Evolutionary conservation across 1,284 basidiomycete genomes (phyloP), one percentile per base, ranked within the genome.

Genomic region (Mycena sp.): DNA sequence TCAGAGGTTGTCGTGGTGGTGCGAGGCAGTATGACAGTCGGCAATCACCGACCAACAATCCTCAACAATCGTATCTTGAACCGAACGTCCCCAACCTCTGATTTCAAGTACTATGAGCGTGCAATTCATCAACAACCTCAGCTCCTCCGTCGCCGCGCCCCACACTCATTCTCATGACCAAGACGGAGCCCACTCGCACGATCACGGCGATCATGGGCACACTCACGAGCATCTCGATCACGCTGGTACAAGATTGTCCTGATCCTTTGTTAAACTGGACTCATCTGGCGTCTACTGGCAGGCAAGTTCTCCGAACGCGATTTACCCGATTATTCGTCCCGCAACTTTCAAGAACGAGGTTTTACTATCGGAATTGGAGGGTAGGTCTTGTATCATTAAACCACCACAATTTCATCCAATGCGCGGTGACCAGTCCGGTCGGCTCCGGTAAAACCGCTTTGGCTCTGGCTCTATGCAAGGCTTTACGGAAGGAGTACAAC

Each of bases 361-460:
- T 99, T 99, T 83, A 99, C 97, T 0, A 86, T 99, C 70, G 97
- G 97, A 5, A 99, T 99, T 71, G 97, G 97, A 78, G 97, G 97
- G 95, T 96, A 79, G 72, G 90, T 78, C 54, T 39, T n/a, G 44
- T 39, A 37, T 44, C 34, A 25, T 48, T 39, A 48, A 5, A 4
- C 46, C 14, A 38, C 30, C 55, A 44, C 30, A 18, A 38, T 38
- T 25, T 13, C 6, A 62, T 46, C 56, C 60, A 46, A 65, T 64
- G 66, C 65, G 11, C 56, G 64, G 16, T 48, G 62, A 48, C 34
- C 50, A 96, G 95, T 1, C 96, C 97, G 0, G 97, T 99, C 25
- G 98, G 98, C 14, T 98, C 96, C 1, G 98, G 98, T 16, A 99
- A 99, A 86, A 99, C 97, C 0, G 97, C 97, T 0, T 83, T 99